Base-by-base conservation (phyloP, 1,284 basidiomycete genomes). In the Ceratobasidium sp. region DNA sequence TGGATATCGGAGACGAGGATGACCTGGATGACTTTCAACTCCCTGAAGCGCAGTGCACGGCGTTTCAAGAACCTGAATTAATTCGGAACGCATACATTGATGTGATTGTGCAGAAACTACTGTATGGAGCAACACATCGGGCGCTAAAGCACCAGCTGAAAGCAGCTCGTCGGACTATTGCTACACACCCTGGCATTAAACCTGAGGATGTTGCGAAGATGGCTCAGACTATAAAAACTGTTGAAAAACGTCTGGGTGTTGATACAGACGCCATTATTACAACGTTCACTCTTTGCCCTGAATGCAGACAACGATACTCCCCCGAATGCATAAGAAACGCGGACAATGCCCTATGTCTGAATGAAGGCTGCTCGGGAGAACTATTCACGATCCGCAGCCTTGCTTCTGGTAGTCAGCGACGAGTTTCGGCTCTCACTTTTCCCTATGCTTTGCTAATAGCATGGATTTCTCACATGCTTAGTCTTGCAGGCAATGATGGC, bases 41-140 rank as follows among this genome's bases (percentile, higher is more conserved):
- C n/a, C n/a, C n/a, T 9, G 42, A 12, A 7, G 40, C 33, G 42
- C 42, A 44, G 20, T 61, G 56, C 20, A 46, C 72, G 3, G 72
- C 72, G 23, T 75, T 76, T 39, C 26, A 55, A 26, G 72, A 64
- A 51, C 72, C 46, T 6, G 61, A 51, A 6, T 20, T 66, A 7
- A 76, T 64, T 40, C 58, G 72, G 1, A 75, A 75, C 33, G 72
- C 61, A 53, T 63, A 75, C 64, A 75, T 75, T 40, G 49, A 76
- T 26, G 73, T 61, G 2, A 55, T 76, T 20, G 33, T 76, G 26
- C 73, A 76, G 26, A 76, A 76, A 28, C 23, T 49, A 2, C 20
- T 76, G 0, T 76, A 66, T 28, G 63, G 73, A 3, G 61, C 73
- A 1, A 76, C 61, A 1, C 73, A 76, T 15, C 26, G 63, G 10